Evolutionary conservation across 2,329 filamentous ascomycete species (phyloP).

Genomic region (Lecanicillium sp.): DNA sequence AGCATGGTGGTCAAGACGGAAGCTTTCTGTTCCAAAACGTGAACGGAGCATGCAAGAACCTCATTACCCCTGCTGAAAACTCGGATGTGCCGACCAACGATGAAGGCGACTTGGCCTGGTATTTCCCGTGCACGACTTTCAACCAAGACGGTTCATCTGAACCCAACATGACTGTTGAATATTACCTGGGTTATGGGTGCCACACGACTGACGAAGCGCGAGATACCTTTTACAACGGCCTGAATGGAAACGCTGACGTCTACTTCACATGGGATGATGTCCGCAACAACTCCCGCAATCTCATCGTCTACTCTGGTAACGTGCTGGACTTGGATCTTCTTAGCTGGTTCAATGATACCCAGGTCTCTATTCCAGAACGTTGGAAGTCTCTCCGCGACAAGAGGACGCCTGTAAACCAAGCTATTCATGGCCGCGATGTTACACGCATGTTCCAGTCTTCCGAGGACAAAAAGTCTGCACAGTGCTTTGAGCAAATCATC

Average conservation of each 20-base stretch:
- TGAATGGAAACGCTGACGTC: conserved; percentile 70
- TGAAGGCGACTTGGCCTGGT: conserved; percentile 77
- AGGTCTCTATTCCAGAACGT: conserved; percentile 66
- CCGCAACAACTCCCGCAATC: conserved; percentile 77
- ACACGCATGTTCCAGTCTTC: conserved; percentile 78
- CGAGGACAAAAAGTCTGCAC: conserved; percentile 70
- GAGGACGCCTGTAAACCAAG: conserved; percentile 46
- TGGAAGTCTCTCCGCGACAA: conserved; percentile 76
- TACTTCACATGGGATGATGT: conserved; percentile 96
- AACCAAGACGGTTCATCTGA: conserved; percentile 84
- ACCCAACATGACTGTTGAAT: conserved; percentile 64
- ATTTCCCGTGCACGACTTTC: conserved; percentile 87
- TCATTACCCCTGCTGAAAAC: conserved; percentile 63
- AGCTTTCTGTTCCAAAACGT: conserved; percentile 98
- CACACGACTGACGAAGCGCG: conserved; percentile 68
- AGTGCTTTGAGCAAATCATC: conserved; percentile 88
- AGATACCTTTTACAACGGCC: conserved; percentile 62
- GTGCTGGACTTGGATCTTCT: conserved; percentile 86
- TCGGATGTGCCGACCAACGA: conserved; percentile 75
- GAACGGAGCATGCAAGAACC: conserved; percentile 88
- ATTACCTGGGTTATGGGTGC: conserved; percentile 81
- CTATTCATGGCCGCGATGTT: conserved; percentile 75
- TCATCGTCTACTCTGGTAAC: conserved; percentile 89
- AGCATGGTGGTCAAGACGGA: conserved; percentile 81
- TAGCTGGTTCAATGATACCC: conserved; percentile 76